phyloP scores from a whole-genome alignment of 768 basidiomycete genomes.

The Mycena chlorophos region DNA sequence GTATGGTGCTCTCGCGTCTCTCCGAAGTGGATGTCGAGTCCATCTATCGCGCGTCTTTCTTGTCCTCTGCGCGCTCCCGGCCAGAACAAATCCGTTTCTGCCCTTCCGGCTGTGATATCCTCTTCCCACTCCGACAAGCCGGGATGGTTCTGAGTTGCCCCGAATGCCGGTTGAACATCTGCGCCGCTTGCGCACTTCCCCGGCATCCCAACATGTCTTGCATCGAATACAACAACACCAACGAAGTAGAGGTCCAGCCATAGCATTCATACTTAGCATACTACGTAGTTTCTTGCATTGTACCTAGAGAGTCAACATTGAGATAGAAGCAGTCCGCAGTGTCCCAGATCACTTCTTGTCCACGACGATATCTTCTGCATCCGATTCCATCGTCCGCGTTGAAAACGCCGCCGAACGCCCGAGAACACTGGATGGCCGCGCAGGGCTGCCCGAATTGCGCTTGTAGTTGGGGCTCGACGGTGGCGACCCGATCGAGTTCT shows the following conservation, averaged over 20 bases:
- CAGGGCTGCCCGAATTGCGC: conserved; percentile 49
- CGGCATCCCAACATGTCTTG: conserved; percentile 12
- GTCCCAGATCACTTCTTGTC: conserved; percentile 37
- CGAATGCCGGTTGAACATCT: conserved; percentile 9
- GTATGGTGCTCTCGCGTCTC: conserved; percentile 2
- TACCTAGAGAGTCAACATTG: too few relatives aligned
- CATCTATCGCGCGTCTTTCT: conserved; percentile 6
- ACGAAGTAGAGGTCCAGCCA: not conserved
- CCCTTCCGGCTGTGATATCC: conserved; percentile 12
- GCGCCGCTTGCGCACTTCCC: conserved; percentile 11
- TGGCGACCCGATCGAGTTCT: conserved; percentile 39
- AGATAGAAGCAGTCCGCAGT: too few relatives aligned
- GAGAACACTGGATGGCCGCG: conserved; percentile 47
- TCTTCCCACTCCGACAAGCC: conserved; percentile 4
- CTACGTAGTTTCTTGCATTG: not conserved
- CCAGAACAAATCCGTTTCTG: conserved; percentile 14
- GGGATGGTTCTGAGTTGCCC: conserved; percentile 12
- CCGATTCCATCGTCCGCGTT: conserved; percentile 79
- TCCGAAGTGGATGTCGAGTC: not conserved
- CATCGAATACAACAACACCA: not conserved
- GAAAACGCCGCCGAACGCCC: conserved; percentile 58
- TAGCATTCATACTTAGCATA: not conserved
- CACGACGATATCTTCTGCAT: conserved; percentile 76
- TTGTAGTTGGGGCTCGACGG: conserved; percentile 43
- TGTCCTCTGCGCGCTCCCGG: conserved; percentile 4